Percentiles rank a stretch among this genome's conserved stretches.
These are phyloP conservation scores for Cryphonectria carpinicola DNA, from an alignment of 2,329 filamentous ascomycete genomes.

Conservation along the genomic window DNA sequence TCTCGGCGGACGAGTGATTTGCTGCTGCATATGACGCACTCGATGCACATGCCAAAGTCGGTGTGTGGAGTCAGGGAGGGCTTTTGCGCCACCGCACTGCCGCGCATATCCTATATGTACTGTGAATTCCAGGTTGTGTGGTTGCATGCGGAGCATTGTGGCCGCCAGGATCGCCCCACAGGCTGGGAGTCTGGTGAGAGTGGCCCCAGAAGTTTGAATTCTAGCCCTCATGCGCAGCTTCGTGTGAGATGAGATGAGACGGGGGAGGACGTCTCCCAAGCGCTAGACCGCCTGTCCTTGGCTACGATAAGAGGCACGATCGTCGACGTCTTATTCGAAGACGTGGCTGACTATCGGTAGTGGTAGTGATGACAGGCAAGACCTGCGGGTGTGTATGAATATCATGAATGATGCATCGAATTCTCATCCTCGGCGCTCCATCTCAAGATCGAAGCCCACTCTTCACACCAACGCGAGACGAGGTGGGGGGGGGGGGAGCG, in stretches of 20 bases:
- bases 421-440: not conserved
- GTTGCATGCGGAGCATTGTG: constrained; percentile 24
- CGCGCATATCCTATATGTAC: constrained; percentile 9
- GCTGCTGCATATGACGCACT: constrained; percentile 26
- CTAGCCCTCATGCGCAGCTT: not conserved
- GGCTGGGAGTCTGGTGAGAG: not conserved
- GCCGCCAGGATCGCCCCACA: constrained; percentile 20
- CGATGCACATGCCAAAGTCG: constrained; percentile 24
- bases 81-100: constrained; percentile 17
- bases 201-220: not conserved
- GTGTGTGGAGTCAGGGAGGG: constrained; percentile 26
- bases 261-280: not conserved
- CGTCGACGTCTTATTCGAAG: not conserved
- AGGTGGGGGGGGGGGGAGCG: not conserved
- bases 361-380: not conserved
- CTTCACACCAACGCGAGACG: not conserved
- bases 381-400: not conserved
- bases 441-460: constrained; percentile 1
- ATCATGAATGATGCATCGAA: constrained; percentile 1
- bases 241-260: not conserved
- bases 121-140: not conserved
- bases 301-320: not conserved
- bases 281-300: not conserved
- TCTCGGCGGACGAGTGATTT: constrained; percentile 6
- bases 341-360: not conserved